These are phyloP conservation scores for Scopulariopsis brevicaulis DNA, from an alignment of 2,329 filamentous ascomycete species.

Conservation along the genomic window DNA sequence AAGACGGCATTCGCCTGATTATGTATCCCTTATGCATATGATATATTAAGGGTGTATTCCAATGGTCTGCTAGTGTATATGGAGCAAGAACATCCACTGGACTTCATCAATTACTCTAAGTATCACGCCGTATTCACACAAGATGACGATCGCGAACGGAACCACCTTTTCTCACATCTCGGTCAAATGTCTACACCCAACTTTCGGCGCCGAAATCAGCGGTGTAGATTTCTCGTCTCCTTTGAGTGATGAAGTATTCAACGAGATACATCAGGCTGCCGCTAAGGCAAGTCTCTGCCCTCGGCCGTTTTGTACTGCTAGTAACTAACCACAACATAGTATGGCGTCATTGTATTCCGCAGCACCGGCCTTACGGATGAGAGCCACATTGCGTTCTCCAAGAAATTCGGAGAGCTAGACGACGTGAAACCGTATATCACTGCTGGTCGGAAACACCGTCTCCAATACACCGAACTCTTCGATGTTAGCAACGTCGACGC, in stretches of 20 bases:
- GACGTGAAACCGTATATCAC: constrained; percentile 37
- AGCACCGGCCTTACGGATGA: constrained; percentile 36
- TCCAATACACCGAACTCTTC: constrained; percentile 38
- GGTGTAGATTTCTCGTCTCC: constrained; percentile 5
- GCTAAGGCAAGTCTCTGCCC: constrained; percentile 1
- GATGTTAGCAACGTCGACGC: constrained; percentile 44
- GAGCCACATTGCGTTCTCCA: constrained; percentile 36
- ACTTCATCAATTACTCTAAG: too few species aligned
- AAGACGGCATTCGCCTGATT: too few species aligned
- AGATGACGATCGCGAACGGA: too few species aligned
- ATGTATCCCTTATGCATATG: too few species aligned
- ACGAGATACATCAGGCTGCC: constrained; percentile 2
- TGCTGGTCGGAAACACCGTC: constrained; percentile 32
- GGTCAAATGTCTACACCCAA: constrained; percentile 6
- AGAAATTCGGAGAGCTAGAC: constrained; percentile 41
- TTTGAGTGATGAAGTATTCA: constrained; percentile 4
- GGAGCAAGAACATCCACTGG: too few species aligned
- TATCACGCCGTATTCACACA: too few species aligned
- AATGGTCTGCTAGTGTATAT: too few species aligned
- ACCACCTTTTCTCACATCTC: constrained; percentile 5
- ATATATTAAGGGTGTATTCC: too few species aligned
- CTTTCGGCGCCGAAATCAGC: constrained; percentile 5
- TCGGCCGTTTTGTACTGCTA: not conserved
- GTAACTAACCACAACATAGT: constrained; percentile 20
- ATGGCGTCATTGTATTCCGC: constrained; percentile 40